These are phyloP conservation scores for Eucalyptus curtisii DNA, from an alignment of 345 rosid genomes.

Conservation along the genomic window DNA sequence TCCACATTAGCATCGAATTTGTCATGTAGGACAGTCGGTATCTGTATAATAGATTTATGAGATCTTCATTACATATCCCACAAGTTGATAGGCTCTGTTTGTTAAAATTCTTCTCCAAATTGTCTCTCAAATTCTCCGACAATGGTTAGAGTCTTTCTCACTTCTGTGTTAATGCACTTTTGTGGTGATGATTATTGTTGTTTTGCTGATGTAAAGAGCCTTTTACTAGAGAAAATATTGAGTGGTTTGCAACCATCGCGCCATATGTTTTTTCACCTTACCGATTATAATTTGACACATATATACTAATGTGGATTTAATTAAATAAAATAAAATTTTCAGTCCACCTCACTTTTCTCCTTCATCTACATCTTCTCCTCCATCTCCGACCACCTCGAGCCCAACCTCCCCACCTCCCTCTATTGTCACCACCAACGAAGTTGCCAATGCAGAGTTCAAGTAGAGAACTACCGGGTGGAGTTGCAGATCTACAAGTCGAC, in stretches of 20 bases:
- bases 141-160: neutral
- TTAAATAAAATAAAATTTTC: neutral
- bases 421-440: too few species aligned
- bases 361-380: neutral
- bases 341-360: neutral
- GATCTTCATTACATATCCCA: neutral
- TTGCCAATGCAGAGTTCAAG: too few species aligned
- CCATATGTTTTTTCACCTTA: too few species aligned
- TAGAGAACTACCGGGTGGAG: too few species aligned
- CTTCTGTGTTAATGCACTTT: neutral
- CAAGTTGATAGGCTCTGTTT: neutral
- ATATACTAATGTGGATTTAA: neutral
- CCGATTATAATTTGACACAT: neutral
- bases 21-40: rapidly evolving
- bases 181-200: neutral
- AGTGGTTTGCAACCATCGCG: neutral
- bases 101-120: neutral
- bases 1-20: neutral
- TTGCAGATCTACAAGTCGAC: neutral
- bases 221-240: too few species aligned
- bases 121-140: neutral
- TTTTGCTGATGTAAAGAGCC: neutral
- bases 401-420: neutral
- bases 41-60: neutral
- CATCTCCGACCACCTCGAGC: neutral